Base-by-base conservation (phyloP, 2,329 filamentous ascomycete species). In the Thielaviopsis euricoi region DNA sequence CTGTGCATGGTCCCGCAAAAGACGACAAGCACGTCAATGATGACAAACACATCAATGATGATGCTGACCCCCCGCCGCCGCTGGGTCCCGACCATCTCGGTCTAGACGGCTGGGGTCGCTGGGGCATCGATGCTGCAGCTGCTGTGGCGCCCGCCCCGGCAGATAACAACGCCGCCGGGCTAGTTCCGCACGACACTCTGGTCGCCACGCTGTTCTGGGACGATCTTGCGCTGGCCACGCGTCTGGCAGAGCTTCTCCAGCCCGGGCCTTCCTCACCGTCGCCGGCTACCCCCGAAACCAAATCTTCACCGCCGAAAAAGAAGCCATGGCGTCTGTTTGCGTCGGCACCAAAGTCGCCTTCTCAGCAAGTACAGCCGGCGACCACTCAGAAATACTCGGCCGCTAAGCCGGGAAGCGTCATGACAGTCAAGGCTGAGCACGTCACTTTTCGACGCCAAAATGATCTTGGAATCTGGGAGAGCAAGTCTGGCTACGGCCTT, bases 361-460 rank as follows among this genome's bases (percentile, higher is more conserved):
- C 12, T 29, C 54, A 25, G 29, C 58, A 4, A 26, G 61, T n/a
- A 37, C 52, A 12, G 48, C 60, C 43, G n/a, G n/a, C n/a, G n/a
- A n/a, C n/a, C 62, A 19, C 49, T 46, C n/a, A n/a, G 17, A 19
- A 13, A 21, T 9, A 13, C 46, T 40, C 3, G 53, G 26, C 50
- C 50, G n/a, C n/a, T n/a, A n/a, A 49, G 25, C 9, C 55, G 52
- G 64, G 6, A 62, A 64, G 1, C 63, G 65, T 62, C 4, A 75
- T 79, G 71, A 65, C 63, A 2, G 71, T 73, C 2, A 65, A 64
- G 25, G 71, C 73, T 0, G 71, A 78, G 53, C 72, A 78, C 62
- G 70, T 77, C 1, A 74, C 74, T 0, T 79, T 80, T 58, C 65
- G 77, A n/a, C 65, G 64, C 52, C 71, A 78, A 65, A 80, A 76